phyloP scores from a whole-genome alignment of 805 yeast genomes.

The Tetrapisispora iriomotensis region DNA sequence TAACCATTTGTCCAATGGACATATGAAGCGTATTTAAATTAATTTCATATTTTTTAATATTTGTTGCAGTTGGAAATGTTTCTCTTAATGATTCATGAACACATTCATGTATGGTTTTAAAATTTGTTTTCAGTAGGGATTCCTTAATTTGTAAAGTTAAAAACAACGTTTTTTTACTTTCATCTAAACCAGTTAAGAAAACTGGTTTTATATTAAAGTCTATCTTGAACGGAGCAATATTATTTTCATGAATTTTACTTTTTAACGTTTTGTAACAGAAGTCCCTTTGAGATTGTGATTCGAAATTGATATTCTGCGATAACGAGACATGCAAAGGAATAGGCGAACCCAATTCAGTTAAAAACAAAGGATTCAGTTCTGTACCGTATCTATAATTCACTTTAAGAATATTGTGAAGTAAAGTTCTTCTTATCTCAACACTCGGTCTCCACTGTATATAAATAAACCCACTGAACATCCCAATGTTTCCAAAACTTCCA shows the following conservation, averaged over 20 bases:
- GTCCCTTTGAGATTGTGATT: conserved; percentile 6
- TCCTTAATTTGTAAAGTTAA: neutral
- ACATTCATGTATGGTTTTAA: neutral
- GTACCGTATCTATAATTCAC: conserved; percentile 2
- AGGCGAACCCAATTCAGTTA: conserved; percentile 21
- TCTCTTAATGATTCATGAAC: neutral
- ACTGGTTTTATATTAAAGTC: neutral
- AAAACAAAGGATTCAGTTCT: conserved; percentile 13
- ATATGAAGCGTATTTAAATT: neutral
- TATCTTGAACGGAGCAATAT: neutral
- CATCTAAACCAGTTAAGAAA: neutral
- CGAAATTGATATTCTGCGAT: conserved; percentile 4
- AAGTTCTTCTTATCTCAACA: conserved; percentile 7
- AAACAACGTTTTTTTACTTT: neutral
- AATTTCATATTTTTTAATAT: neutral
- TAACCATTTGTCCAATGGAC: conserved; percentile 1
- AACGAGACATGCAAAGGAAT: conserved; percentile 23
- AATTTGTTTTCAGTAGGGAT: neutral
- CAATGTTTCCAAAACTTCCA: neutral
- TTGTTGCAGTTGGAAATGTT: neutral
- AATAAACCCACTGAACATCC: conserved; percentile 9
- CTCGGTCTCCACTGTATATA: conserved; percentile 22
- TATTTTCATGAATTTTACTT: neutral
- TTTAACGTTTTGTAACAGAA: neutral
- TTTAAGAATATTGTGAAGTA: conserved; percentile 4